phyloP scores from a whole-genome alignment of 139 green algal species.

The Penium margaritaceum region DNA sequence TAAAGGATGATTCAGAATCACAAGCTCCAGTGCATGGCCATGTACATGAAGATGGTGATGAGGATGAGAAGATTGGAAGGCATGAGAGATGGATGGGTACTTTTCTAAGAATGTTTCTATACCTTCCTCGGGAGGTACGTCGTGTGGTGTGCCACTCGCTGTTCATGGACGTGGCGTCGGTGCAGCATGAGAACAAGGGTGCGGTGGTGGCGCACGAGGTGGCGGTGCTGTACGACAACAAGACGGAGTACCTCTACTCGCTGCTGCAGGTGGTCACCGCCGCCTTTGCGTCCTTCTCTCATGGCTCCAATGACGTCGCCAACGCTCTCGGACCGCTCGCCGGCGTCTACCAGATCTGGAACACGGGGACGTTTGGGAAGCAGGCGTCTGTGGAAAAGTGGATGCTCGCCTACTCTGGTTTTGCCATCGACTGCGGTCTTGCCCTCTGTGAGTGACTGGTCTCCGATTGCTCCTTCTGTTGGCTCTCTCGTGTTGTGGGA shows the following conservation, averaged over 20 bases:
- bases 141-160: constrained; percentile 37
- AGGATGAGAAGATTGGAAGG: too few species aligned
- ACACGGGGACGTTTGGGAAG: background rate
- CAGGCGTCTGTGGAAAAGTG: constrained; percentile 10
- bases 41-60: too few species aligned
- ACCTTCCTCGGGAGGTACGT: too few species aligned
- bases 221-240: constrained; percentile 59
- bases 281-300: constrained; percentile 68
- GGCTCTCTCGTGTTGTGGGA: constrained; percentile 69
- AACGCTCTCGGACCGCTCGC: constrained; percentile 58
- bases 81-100: too few species aligned
- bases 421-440: constrained; percentile 10
- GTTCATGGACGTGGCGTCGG: constrained; percentile 7
- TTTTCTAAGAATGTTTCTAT: too few species aligned
- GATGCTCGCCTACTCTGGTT: constrained; percentile 13
- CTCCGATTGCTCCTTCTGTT: constrained; percentile 68
- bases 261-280: constrained; percentile 77
- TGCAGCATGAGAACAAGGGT: background rate
- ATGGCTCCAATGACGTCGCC: constrained; percentile 51
- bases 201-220: constrained; percentile 1
- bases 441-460: constrained; percentile 54
- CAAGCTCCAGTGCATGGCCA: too few species aligned
- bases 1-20: too few species aligned
- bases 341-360: constrained; percentile 48
- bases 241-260: constrained; percentile 56